Percentiles rank a stretch among this genome's conserved stretches.
phyloP scores from a whole-genome alignment of 805 yeast species.

The Ogataea allantospora region DNA sequence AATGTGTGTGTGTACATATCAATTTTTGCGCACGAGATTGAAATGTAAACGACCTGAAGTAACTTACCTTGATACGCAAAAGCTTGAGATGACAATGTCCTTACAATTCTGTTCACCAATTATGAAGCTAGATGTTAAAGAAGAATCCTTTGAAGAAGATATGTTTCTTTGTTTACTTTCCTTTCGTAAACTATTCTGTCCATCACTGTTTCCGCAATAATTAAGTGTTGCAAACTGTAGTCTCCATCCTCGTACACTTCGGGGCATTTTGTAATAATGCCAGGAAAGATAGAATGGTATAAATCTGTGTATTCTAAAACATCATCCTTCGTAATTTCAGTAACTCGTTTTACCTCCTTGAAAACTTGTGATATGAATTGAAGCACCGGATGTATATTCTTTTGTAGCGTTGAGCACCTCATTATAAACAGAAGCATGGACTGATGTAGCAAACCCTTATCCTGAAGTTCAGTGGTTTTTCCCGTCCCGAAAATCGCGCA shows the following conservation, averaged over 20 bases:
- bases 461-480: slow-evolving; percentile 50
- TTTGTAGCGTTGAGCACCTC: slow-evolving; percentile 48
- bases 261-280: slow-evolving; percentile 48
- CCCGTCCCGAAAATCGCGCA: slow-evolving; percentile 56
- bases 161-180: slow-evolving; percentile 27
- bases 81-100: too few relatives aligned
- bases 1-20: too few relatives aligned
- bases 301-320: slow-evolving; percentile 51
- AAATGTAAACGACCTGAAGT: too few relatives aligned
- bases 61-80: too few relatives aligned
- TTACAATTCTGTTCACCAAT: not conserved
- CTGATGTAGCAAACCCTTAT: slow-evolving; percentile 52
- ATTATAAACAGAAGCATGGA: slow-evolving; percentile 62
- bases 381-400: slow-evolving; percentile 41
- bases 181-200: slow-evolving; percentile 31
- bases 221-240: slow-evolving; percentile 49
- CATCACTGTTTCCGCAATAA: slow-evolving; percentile 38
- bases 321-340: slow-evolving; percentile 46
- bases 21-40: too few relatives aligned
- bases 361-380: slow-evolving; percentile 43
- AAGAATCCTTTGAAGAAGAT: slow-evolving; percentile 21
- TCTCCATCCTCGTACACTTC: slow-evolving; percentile 47
- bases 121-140: too few relatives aligned
- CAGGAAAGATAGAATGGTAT: slow-evolving; percentile 43
- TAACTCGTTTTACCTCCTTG: slow-evolving; percentile 32